Base-by-base conservation (phyloP, 306 rosid species). In the Hippophae rhamnoides region DNA sequence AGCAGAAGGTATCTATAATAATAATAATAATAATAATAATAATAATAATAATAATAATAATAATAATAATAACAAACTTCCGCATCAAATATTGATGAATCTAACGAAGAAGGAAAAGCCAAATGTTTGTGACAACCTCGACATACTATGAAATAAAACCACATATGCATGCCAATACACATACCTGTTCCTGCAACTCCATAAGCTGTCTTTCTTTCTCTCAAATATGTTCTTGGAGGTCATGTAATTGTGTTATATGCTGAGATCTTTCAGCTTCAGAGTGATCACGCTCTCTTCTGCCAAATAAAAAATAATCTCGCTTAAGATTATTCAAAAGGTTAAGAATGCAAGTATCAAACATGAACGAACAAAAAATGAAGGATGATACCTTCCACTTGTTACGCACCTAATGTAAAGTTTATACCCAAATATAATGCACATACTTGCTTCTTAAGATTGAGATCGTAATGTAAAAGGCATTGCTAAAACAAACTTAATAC, bases 251-350 rank as follows among this genome's bases (percentile, higher is more conserved):
- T 71, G 88, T 78, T 51, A 93, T 68, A 66, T 88, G 95, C 60
- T 93, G 97, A 56, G 95, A 79, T 77, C 95, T 93, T 82, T 93
- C 97, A 71, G 85, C 99, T 74, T 93, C 99, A 13, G 90, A 78
- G 71, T 93, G 97, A 72, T 88, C 97, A 14, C 79, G 89, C 80
- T 93, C 99, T 80, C 87, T 88, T 80, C 99, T 93, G 83, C 70
- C 79, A 72, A 72, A 72, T 10, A 52, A 61, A 45, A 59, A 47
- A 7, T 18, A 53, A 53, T 61, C 43, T 50, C 18, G 7, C 41
- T 60, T 41, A 61, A 58, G 31, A 56, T 43, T 40, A 57, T 45
- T 64, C 40, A 45, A 45, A 59, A 6, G 41, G 46, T 46, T 46
- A 45, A 47, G 58, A 64, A 8, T 48, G 65, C 71, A 76, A 40